Percentiles rank a stretch among this genome's conserved stretches.
Evolutionary conservation across 2,329 filamentous ascomycete species (phyloP).

Genomic region (Trichoderma sp.): DNA sequence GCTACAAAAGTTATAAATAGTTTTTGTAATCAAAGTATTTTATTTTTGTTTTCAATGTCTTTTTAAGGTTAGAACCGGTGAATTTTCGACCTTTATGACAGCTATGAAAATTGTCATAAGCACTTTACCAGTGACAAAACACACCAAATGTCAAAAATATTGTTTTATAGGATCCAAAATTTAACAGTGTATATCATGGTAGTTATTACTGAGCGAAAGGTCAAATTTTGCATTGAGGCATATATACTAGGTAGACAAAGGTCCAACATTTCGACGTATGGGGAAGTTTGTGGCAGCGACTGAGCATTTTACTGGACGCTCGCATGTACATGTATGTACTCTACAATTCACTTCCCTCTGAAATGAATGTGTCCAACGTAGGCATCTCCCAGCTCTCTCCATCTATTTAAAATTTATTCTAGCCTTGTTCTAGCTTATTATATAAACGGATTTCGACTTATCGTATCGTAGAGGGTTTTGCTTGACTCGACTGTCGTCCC

Average conservation of each 20-base stretch:
- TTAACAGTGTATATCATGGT: not conserved
- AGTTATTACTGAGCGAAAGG: not conserved
- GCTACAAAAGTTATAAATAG: too few species aligned
- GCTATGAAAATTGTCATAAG: not conserved
- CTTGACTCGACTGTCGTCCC: not conserved
- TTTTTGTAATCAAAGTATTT: too few species aligned
- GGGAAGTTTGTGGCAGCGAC: not conserved
- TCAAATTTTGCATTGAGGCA: not conserved
- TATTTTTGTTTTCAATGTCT: too few species aligned
- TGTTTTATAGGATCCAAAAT: not conserved
- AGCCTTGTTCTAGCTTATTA: not conserved
- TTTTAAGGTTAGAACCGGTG: not conserved
- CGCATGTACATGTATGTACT: not conserved
- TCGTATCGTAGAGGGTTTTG: not conserved
- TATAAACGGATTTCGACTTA: not conserved
- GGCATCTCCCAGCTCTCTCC: not conserved
- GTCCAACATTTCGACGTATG: not conserved
- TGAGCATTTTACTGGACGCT: too few species aligned
- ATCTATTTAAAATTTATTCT: not conserved
- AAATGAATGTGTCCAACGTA: not conserved
- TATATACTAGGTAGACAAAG: not conserved
- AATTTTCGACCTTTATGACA: not conserved
- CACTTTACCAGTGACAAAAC: not conserved
- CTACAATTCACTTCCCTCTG: not conserved
- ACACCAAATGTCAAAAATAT: not conserved